Percentiles rank a stretch among this genome's conserved stretches.
Evolutionary conservation across 2,329 filamentous ascomycete genomes (phyloP).

Genomic region (Colletotrichum sp.): DNA sequence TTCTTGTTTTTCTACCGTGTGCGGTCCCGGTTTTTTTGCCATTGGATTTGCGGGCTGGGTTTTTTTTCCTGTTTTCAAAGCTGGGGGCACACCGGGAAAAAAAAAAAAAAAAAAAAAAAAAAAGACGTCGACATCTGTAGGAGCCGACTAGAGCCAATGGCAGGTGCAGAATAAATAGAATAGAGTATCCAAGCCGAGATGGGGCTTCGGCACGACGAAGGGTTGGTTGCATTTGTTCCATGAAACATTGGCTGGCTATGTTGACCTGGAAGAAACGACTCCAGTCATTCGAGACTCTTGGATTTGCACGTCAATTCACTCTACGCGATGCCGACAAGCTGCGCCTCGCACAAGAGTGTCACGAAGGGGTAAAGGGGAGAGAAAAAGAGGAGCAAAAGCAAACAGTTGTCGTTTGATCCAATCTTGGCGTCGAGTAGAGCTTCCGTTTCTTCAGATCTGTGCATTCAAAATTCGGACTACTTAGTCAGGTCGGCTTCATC

Average conservation of each 20-base stretch:
- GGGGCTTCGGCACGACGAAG: not conserved
- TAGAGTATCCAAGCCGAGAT: not conserved
- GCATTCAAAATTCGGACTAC: not conserved
- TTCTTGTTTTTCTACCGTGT: no score
- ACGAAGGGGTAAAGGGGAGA: not conserved
- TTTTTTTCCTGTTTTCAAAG: no score
- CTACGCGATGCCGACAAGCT: not conserved
- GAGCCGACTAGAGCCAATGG: not conserved
- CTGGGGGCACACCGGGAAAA: no score
- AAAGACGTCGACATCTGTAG: not conserved
- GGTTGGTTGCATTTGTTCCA: not conserved
- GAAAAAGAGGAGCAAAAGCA: not conserved
- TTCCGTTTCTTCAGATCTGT: not conserved
- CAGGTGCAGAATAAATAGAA: not conserved
- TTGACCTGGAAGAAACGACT: not conserved
- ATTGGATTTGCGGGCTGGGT: no score
- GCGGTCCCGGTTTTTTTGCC: no score
- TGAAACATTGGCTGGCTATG: not conserved
- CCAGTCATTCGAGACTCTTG: not conserved
- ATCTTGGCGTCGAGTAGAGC: constrained; percentile 16
- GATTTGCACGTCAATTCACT: not conserved
- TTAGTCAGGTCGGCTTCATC: constrained; percentile 8
- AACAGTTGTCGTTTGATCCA: constrained; percentile 16
- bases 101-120: no score
- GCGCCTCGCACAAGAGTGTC: not conserved